Evolutionary conservation across 495 filamentous ascomycete genomes (phyloP).

Genomic region (Hapsidospora chrysogenum): DNA sequence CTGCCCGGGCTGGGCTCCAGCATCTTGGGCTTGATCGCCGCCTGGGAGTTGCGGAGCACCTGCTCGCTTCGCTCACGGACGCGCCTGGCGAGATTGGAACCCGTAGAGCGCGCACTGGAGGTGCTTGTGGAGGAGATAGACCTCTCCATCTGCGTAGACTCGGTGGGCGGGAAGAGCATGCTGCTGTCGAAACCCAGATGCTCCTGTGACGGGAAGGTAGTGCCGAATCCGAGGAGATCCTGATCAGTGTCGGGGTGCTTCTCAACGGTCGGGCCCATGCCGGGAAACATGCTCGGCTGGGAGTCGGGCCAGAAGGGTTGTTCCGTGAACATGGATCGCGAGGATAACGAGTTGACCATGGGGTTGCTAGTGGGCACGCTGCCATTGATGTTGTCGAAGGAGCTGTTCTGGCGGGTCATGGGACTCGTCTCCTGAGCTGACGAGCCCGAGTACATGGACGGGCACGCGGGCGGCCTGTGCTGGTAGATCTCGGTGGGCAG

Average conservation of each 20-base stretch:
- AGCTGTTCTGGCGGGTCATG: constrained; percentile 28
- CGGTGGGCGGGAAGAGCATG: too few species aligned
- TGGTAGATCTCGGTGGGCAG: background rate
- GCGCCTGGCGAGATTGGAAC: constrained; percentile 20
- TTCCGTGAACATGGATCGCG: background rate
- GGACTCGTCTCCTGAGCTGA: constrained; percentile 7
- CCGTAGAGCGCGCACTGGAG: constrained; percentile 22
- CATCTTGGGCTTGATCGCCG: constrained; percentile 11
- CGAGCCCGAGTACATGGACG: constrained; percentile 27
- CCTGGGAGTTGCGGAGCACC: constrained; percentile 15
- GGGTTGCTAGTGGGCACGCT: background rate
- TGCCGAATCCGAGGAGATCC: too few species aligned
- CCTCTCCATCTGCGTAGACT: constrained; percentile 24
- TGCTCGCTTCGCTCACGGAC: constrained; percentile 24
- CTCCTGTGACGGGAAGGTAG: too few species aligned
- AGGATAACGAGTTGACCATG: background rate
- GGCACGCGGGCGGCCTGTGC: constrained; percentile 16
- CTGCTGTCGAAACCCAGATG: too few species aligned
- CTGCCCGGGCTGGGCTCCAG: constrained; percentile 23
- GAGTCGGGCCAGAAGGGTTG: too few species aligned
- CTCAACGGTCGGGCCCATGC: too few species aligned
- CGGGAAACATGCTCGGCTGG: too few species aligned
- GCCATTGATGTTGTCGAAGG: constrained; percentile 9
- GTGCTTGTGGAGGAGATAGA: constrained; percentile 15
- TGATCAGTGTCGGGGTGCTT: too few species aligned